Evolutionary conservation across 2,329 filamentous ascomycete species (phyloP).

Genomic region (Fusarium chlamydosporum): DNA sequence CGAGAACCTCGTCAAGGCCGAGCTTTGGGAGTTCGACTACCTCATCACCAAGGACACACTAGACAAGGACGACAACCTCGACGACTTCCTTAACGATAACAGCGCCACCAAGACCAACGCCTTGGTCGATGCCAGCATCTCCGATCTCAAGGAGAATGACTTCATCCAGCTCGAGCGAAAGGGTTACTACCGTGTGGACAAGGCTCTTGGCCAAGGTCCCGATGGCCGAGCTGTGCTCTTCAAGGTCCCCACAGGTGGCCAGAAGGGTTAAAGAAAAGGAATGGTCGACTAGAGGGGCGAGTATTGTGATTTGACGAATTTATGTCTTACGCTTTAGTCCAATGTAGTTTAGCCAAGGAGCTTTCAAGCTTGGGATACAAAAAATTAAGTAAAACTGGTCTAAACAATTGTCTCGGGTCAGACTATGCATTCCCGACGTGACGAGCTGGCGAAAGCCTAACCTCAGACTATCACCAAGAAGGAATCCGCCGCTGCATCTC

Average conservation of each 20-base stretch:
- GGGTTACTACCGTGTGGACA: constrained; percentile 91
- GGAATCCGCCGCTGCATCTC: background rate
- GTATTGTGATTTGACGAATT: constrained; percentile 39
- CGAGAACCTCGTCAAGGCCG: constrained; percentile 83
- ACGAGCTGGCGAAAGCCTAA: background rate
- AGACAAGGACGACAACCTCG: constrained; percentile 86
- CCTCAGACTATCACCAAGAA: background rate
- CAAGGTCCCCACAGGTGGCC: constrained; percentile 69
- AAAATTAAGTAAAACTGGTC: constrained; percentile 17
- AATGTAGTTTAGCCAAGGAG: constrained; percentile 19
- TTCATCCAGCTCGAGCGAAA: constrained; percentile 96
- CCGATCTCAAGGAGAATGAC: constrained; percentile 83
- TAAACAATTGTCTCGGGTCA: too few species aligned
- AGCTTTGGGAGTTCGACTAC: constrained; percentile 95
- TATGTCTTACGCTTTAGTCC: constrained; percentile 41
- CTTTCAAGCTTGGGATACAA: constrained; percentile 7
- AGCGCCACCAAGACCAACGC: constrained; percentile 83
- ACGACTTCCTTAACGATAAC: constrained; percentile 83
- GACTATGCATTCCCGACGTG: background rate
- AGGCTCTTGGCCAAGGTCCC: constrained; percentile 65
- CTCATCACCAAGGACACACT: constrained; percentile 96
- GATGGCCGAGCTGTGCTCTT: constrained; percentile 70
- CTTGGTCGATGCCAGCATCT: constrained; percentile 84
- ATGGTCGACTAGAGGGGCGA: background rate
- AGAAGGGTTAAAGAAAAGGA: constrained; percentile 50